Evolutionary conservation across 805 yeast species (phyloP).

Genomic region (Pichia thaimueangensis): DNA sequence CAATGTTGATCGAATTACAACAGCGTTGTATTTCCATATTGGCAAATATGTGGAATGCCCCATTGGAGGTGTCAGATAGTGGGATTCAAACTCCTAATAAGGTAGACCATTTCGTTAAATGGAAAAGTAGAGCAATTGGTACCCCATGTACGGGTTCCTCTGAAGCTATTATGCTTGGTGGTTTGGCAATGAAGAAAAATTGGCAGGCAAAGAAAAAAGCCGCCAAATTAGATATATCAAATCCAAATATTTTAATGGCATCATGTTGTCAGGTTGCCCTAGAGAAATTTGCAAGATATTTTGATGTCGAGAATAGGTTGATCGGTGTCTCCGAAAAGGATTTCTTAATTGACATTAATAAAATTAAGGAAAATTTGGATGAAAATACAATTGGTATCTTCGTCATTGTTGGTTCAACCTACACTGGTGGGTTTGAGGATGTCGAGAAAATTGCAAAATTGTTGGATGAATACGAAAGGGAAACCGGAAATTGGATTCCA

Average conservation of each 20-base stretch:
- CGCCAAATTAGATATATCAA: constrained; percentile 50
- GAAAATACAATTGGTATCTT: constrained; percentile 91
- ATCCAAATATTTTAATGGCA: constrained; percentile 88
- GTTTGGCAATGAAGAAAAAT: constrained; percentile 81
- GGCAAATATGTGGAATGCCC: constrained; percentile 77
- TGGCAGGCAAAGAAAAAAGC: constrained; percentile 70
- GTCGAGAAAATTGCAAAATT: constrained; percentile 54
- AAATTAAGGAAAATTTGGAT: constrained; percentile 61
- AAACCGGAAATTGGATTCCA: constrained; percentile 62
- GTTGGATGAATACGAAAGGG: constrained; percentile 62
- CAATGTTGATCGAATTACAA: constrained; percentile 73
- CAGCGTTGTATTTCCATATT: constrained; percentile 77
- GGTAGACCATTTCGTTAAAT: constrained; percentile 3
- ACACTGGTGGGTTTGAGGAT: constrained; percentile 87
- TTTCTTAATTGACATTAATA: constrained; percentile 56
- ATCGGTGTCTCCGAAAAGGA: constrained; percentile 59
- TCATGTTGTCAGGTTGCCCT: constrained; percentile 90
- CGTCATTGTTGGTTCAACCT: constrained; percentile 86
- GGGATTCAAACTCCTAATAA: constrained; percentile 15
- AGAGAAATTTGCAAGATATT: constrained; percentile 90
- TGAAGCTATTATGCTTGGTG: constrained; percentile 92
- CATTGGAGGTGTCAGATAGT: constrained; percentile 24
- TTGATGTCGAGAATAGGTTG: constrained; percentile 81
- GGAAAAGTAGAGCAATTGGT: constrained; percentile 50
- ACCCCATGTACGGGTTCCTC: constrained; percentile 92